Evolutionary conservation across 208 protist species (phyloP).

Genomic region (Endotrypanum monterogeii): DNA sequence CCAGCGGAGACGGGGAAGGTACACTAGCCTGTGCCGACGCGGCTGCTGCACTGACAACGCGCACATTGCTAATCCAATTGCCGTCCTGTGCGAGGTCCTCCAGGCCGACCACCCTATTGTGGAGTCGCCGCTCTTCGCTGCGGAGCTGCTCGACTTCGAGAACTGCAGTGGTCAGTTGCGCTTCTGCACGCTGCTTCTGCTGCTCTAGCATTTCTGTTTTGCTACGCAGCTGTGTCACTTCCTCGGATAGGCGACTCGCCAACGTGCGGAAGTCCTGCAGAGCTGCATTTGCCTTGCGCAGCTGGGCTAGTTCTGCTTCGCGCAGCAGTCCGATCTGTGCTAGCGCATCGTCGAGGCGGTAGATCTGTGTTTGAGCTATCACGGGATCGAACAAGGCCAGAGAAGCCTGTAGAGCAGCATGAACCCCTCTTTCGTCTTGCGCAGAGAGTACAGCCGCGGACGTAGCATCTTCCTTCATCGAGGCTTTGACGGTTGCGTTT

Average conservation of each 20-base stretch:
- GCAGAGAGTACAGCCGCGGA: conserved; percentile 51
- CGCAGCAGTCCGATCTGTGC: conserved; percentile 77
- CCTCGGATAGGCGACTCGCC: conserved; percentile 34
- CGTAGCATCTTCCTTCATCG: conserved; percentile 20
- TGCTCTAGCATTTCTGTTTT: conserved; percentile 26
- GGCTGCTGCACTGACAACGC: conserved; percentile 8
- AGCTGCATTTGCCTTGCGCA: conserved; percentile 41
- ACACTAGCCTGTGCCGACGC: background rate
- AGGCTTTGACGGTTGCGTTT: conserved; percentile 3
- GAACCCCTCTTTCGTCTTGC: conserved; percentile 40
- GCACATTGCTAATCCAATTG: conserved; percentile 23
- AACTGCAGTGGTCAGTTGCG: conserved; percentile 23
- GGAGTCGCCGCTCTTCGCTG: conserved; percentile 54
- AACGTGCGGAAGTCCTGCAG: conserved; percentile 40
- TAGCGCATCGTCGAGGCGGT: conserved; percentile 83
- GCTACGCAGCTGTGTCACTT: conserved; percentile 37
- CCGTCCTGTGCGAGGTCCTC: conserved; percentile 31
- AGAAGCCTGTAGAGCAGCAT: conserved; percentile 35
- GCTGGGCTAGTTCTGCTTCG: conserved; percentile 61
- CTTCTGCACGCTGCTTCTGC: conserved; percentile 26
- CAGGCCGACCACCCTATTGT: conserved; percentile 36
- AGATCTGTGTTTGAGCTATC: conserved; percentile 78
- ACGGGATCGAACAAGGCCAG: conserved; percentile 76
- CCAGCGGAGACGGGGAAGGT: background rate
- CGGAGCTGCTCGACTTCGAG: conserved; percentile 72